phyloP scores from a whole-genome alignment of 208 protist genomes.

The Acanthamoeba castellanii region DNA sequence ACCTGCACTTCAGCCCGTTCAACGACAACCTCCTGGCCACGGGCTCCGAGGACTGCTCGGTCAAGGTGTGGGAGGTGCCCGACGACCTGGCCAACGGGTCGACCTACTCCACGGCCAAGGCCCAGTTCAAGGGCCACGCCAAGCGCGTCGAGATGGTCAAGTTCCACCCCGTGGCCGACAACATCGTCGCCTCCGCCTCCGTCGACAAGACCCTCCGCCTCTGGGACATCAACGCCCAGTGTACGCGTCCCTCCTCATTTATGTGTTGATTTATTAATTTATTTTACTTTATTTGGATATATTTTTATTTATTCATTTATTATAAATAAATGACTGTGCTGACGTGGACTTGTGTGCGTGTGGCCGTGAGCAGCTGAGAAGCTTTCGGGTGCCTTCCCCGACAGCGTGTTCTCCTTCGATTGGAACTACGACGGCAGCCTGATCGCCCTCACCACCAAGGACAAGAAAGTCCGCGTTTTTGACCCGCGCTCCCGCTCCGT shows the following conservation, averaged over 20 bases:
- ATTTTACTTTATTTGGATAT: background rate
- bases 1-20: constrained; percentile 71
- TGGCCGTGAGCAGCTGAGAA: background rate
- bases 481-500: constrained; percentile 50
- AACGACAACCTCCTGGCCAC: constrained; percentile 57
- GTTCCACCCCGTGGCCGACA: constrained; percentile 36
- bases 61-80: constrained; percentile 46
- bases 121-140: constrained; percentile 41
- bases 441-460: constrained; percentile 67
- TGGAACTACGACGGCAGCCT: constrained; percentile 70
- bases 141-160: constrained; percentile 45
- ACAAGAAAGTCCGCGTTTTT: constrained; percentile 57
- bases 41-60: constrained; percentile 50
- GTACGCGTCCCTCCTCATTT: background rate
- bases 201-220: constrained; percentile 51
- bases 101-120: background rate
- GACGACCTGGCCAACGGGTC: constrained; percentile 16
- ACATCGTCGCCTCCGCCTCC: constrained; percentile 57
- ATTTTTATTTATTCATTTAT: too few species aligned
- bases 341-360: background rate
- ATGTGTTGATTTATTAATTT: background rate
- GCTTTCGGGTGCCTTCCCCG: constrained; percentile 12
- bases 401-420: constrained; percentile 49
- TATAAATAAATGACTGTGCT: background rate
- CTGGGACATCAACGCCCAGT: constrained; percentile 45